These are phyloP conservation scores for Chalciporus chontae DNA, from an alignment of 768 basidiomycete genomes.

Conservation along the genomic window DNA sequence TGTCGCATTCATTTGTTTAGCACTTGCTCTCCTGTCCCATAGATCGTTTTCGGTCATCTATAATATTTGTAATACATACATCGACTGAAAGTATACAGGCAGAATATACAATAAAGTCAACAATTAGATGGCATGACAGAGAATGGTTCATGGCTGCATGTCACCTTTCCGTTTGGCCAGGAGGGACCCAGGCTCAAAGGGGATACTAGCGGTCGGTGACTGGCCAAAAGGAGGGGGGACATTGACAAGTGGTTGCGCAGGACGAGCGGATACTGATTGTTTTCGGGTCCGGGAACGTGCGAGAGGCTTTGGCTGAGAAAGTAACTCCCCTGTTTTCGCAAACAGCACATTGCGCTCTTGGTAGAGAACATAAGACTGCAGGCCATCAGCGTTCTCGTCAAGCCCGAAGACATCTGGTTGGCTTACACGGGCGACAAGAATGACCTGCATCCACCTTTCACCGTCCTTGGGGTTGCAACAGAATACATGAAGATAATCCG, in stretches of 20 bases:
- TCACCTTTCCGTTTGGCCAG: slow-evolving; percentile 51
- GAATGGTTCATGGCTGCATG: slow-evolving; percentile 1
- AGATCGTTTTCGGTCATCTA: slow-evolving; percentile 8
- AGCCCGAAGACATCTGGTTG: neutral
- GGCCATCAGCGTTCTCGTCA: slow-evolving; percentile 9
- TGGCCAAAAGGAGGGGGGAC: slow-evolving; percentile 41
- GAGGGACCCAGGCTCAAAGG: slow-evolving; percentile 77
- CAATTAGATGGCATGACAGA: neutral
- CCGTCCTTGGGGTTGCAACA: slow-evolving; percentile 74
- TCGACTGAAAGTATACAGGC: slow-evolving; percentile 12
- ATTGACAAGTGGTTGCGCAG: slow-evolving; percentile 47
- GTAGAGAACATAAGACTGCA: slow-evolving; percentile 76
- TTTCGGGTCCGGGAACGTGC: slow-evolving; percentile 37
- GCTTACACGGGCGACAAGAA: slow-evolving; percentile 78
- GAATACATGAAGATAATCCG: slow-evolving; percentile 87
- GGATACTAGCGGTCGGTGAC: slow-evolving; percentile 33
- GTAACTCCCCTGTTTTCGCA: slow-evolving; percentile 31
- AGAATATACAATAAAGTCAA: slow-evolving; percentile 7
- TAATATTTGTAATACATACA: slow-evolving; percentile 20
- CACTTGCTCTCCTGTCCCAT: neutral
- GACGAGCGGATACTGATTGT: slow-evolving; percentile 32
- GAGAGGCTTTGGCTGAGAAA: slow-evolving; percentile 31
- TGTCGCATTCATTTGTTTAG: neutral
- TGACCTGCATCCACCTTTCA: slow-evolving; percentile 72
- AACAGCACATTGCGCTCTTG: slow-evolving; percentile 67